Base-by-base conservation (phyloP, 108 stramenopile species). In the Skeletonema menzelii region DNA sequence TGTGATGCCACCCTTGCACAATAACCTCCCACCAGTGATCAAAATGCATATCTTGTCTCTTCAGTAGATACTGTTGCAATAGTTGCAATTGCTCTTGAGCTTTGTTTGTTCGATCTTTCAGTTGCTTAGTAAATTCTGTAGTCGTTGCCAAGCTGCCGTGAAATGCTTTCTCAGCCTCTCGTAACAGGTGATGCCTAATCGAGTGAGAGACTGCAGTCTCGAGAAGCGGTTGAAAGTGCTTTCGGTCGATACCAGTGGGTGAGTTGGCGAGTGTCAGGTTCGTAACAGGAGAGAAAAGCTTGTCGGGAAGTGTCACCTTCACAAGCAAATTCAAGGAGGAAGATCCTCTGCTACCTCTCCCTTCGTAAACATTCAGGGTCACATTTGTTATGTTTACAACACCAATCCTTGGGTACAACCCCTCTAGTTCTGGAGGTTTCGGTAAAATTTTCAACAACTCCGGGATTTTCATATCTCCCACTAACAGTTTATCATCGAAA, bases 361-460 rank as follows among this genome's bases (percentile, higher is more conserved):
- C 57, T 42, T 75, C 74, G 44, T 63, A 76, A 27, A 76, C 28
- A 46, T 55, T 34, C 34, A 80, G 1, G 3, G 72, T 67, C 0
- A 69, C 67, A 65, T 80, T 71, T 13, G 79, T 60, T 15, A 80
- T 62, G 32, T 73, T 72, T n/a, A 80, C 71, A n/a, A 64, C 32
- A 24, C 79, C 79, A 63, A 80, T 80, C 42, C 66, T 68, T 26
- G 79, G 79, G 35, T 73, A 79, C 11, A 73, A 27, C 8, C 79
- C 79, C 57, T 73, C 72, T 20, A 15, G 24, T 30, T 80, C 56
- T 15, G 79, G 79, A 35, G 79, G 79, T 53, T 73, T 73, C 17
- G 79, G 79, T 44, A 80, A 27, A 31, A 68, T 34, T 4, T 53
- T 42, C 11, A 80, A n/a, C 26, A 59, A 56, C 53, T 80, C 79